Evolutionary conservation across 371 early-diverging fungal genomes (phyloP), one percentile per base, ranked within the genome.

Genomic region (Mucor mucedo): DNA sequence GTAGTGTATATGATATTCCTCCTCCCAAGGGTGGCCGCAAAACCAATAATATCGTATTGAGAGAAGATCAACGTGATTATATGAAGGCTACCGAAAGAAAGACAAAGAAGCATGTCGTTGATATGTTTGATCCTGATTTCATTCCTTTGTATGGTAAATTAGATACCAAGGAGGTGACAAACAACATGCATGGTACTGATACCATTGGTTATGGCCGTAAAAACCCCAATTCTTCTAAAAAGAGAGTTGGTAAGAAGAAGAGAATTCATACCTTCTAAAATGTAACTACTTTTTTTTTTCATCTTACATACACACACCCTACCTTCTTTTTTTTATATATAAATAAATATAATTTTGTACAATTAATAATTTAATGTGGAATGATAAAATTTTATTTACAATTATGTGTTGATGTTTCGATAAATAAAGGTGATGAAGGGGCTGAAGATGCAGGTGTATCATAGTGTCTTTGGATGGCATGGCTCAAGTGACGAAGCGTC

Each of bases 21-120:
- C 70, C 76, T 9, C 90, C 95, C 4, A 87, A 92, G 69, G 93
- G 94, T 40, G 98, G 98, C 30, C 85, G 88, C 52, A 78, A 87
- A 50, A 70, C 76, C 65, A 84, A 86, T 29, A 90, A 96, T 68
- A 77, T 98, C 60, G 90, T 98, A 30, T 78, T 96, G 42, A 87
- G 95, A 54, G 97, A 95, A 70, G 98, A 98, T 73, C 95, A 97
- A 69, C 86, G 87, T 53, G 96, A 95, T 69, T 95, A 89, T 69
- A 70, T 87, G 57, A 75, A 84, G 62, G 82, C 88, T 10, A 66
- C 82, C 59, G 79, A 85, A 65, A 68, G 74, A 50, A 77, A 75
- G 55, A 68, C 79, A 52, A 76, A 90, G 77, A 86, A 84, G 76
- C 80, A 73, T 35, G 69, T 69, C 5, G 76, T 83, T 9, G 82